Base-by-base conservation (phyloP, 106 monocot species). In the Dendrobium chrysotoxum region DNA sequence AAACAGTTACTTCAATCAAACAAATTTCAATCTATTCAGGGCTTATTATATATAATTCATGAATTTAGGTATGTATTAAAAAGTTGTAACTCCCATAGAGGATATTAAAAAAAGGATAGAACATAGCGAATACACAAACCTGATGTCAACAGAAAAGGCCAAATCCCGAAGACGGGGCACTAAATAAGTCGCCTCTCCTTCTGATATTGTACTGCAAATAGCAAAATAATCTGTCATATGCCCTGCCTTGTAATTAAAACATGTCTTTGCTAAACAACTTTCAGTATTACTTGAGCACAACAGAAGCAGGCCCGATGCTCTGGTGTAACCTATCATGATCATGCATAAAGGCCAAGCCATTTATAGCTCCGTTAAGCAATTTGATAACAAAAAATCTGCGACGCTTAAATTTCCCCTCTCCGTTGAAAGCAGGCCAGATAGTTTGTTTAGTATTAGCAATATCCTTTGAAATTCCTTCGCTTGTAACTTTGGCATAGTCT, bases 121-220 rank as follows among this genome's bases (percentile, higher is more conserved):
- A 67, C 40, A 66, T 1, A 5, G 21, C 39, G 1, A 79, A 15
- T 26, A 3, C 8, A 42, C 40, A 38, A 83, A 94, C 96, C 92
- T 85, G 55, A 94, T 85, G 84, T 97, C 94, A 82, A 94, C 96
- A 75, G 96, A 97, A 78, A 97, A 97, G 45, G 96, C 92, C n/a
- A 97, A 85, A 79, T 97, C 96, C 39, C 94, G 90, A 61, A 97
- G 92, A 2, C 86, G 83, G 78, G 96, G 94, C 68, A 94, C 85
- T 25, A 97, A 55, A 86, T 94, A 90, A 58, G 74, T 57, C 8
- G 79, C 90, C 44, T 97, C 92, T 84, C 79, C 90, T 84, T 97
- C 96, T 45, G 39, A 78, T 58, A 85, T 83, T 35, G 94, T 97
- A 81, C 96, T 97, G 78, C 67, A 38, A 85, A 82, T 47, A 74